A percentile compares a stretch with the other conserved stretches of the same genome.
Evolutionary conservation across 495 filamentous ascomycete species (phyloP).

Genomic region (Penicillium crystallinum): DNA sequence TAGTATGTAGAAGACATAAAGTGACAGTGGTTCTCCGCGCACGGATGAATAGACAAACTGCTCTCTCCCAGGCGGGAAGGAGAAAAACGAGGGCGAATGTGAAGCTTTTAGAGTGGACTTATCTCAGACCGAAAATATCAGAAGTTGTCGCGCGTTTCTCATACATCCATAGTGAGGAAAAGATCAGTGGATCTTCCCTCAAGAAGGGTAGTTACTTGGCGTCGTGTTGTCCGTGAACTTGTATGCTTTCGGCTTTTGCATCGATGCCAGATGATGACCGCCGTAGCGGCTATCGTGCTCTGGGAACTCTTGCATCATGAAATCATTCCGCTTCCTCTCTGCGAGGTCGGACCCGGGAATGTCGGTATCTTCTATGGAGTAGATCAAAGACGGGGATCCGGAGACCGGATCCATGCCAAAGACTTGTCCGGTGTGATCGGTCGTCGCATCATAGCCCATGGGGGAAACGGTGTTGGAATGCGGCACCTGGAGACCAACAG

Average conservation of each 20-base stretch:
- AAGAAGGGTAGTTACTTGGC: constrained; percentile 33
- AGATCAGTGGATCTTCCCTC: neutral
- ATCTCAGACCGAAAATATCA: constrained; percentile 22
- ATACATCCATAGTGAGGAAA: constrained; percentile 18
- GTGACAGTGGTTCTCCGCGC: constrained; percentile 14
- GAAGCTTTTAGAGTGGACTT: constrained; percentile 17
- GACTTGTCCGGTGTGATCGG: constrained; percentile 24
- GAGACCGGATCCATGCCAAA: constrained; percentile 25
- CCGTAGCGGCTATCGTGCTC: constrained; percentile 38
- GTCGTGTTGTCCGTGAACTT: constrained; percentile 41
- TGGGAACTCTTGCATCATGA: constrained; percentile 42
- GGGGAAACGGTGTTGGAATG: constrained; percentile 35
- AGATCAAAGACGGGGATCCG: constrained; percentile 34
- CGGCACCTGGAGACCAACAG: constrained; percentile 26
- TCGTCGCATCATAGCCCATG: constrained; percentile 28
- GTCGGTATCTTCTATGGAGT: constrained; percentile 33
- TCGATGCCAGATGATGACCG: constrained; percentile 35
- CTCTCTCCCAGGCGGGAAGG: constrained; percentile 4
- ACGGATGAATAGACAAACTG: constrained; percentile 9
- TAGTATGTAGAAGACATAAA: constrained; percentile 14
- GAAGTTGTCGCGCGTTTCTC: constrained; percentile 22
- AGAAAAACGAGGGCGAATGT: neutral
- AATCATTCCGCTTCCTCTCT: constrained; percentile 35
- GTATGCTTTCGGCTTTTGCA: constrained; percentile 39
- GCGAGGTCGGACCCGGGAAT: constrained; percentile 23